Conservation (phyloP, 225 moss, liverwort and hornwort species). For the Pseudisothecium myosuroides region DNA sequence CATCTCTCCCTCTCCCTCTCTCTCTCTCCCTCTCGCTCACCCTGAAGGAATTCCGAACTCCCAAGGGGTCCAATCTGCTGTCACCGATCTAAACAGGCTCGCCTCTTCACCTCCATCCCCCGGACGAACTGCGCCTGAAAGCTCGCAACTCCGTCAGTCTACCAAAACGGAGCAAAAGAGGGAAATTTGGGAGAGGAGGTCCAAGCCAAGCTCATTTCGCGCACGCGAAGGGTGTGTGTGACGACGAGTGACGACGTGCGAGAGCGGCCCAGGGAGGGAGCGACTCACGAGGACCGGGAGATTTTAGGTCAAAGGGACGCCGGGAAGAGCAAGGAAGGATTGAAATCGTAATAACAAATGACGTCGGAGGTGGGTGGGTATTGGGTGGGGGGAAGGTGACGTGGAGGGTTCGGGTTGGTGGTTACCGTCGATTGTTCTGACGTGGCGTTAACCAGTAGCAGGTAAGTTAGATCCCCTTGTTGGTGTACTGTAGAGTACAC, state of each 20-base stretch:
- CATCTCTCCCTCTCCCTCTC: constrained; percentile 4
- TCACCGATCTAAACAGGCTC: neutral
- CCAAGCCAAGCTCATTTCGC: neutral
- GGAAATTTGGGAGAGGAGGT: neutral
- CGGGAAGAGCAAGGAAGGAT: neutral
- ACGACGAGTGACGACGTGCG: neutral
- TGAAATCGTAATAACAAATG: neutral
- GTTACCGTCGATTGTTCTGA: neutral
- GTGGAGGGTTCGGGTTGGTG: neutral
- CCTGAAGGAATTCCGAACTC: neutral
- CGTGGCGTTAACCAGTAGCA: neutral
- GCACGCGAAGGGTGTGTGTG: neutral
- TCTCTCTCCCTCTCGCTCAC: neutral
- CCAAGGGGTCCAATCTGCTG: neutral
- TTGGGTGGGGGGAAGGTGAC: neutral
- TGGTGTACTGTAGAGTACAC: neutral
- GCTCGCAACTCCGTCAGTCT: neutral
- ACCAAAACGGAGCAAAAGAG: neutral
- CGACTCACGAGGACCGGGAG: neutral
- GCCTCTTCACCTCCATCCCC: constrained; percentile 13
- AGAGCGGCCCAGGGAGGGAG: neutral
- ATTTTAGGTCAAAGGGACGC: neutral
- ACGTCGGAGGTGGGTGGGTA: neutral
- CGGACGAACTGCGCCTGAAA: neutral
- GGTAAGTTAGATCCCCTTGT: neutral